Evolutionary conservation across 2,329 filamentous ascomycete species (phyloP).

Genomic region (Calonectria ilicicola): DNA sequence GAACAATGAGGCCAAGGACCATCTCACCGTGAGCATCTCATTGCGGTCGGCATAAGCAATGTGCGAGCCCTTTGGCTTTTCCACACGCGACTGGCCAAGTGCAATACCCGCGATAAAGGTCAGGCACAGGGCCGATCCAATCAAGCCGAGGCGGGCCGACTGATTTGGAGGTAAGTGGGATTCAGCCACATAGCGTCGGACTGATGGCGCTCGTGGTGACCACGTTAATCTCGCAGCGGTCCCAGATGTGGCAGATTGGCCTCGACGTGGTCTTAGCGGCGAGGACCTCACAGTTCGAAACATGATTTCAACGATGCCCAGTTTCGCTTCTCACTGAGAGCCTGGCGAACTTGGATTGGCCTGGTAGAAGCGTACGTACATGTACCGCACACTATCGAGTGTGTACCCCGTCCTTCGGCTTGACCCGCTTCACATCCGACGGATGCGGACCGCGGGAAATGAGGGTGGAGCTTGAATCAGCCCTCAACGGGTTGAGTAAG

Average conservation of each 20-base stretch:
- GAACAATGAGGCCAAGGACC: too few species aligned
- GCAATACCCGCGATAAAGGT: constrained; percentile 4
- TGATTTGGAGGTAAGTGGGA: background rate
- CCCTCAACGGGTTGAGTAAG: background rate
- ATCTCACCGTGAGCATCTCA: constrained; percentile 10
- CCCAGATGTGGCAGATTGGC: background rate
- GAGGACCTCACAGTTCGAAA: background rate
- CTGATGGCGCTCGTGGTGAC: background rate
- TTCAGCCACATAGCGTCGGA: background rate
- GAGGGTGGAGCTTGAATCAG: background rate
- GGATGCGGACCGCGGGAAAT: background rate
- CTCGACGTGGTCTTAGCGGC: background rate
- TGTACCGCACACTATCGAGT: background rate
- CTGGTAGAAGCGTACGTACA: background rate
- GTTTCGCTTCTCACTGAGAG: background rate
- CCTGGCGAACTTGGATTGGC: background rate
- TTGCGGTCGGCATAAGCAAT: constrained; percentile 2
- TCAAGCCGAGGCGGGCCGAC: background rate
- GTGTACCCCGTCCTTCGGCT: background rate
- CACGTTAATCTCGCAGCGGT: background rate
- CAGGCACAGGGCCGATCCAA: background rate
- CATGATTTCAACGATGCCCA: background rate
- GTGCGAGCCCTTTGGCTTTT: background rate
- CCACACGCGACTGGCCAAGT: background rate
- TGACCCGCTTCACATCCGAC: background rate